phyloP scores from a whole-genome alignment of 2,329 filamentous ascomycete species.

The Fusarium citri region DNA sequence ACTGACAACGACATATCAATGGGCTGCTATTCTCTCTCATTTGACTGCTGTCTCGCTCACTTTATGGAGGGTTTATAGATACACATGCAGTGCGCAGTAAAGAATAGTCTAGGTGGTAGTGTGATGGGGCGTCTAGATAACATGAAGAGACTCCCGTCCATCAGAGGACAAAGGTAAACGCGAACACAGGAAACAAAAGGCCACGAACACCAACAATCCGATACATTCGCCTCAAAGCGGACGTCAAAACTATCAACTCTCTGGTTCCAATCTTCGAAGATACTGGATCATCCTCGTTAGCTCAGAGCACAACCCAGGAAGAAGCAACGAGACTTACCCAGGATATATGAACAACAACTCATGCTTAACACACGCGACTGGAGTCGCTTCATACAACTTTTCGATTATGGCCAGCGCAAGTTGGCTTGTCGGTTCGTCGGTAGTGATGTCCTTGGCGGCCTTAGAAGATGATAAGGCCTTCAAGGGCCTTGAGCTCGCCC shows the following conservation, averaged over 20 bases:
- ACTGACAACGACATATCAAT: accelerated
- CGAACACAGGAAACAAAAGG: accelerated
- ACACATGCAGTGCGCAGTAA: not conserved
- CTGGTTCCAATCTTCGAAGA: not conserved
- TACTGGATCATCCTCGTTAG: not conserved
- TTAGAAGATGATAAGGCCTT: not conserved
- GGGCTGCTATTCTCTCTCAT: not conserved
- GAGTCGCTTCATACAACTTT: not conserved
- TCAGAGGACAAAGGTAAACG: accelerated
- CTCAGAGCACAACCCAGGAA: not conserved
- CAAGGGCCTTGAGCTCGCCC: not conserved
- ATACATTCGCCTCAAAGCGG: accelerated
- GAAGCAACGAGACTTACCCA: not conserved
- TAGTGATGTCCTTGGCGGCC: no score
- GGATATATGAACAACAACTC: not conserved
- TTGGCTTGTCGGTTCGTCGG: no score
- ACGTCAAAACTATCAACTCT: not conserved
- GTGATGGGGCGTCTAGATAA: not conserved
- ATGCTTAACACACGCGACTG: not conserved
- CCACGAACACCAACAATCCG: not conserved
- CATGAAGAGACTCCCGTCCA: not conserved
- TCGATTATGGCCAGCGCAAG: not conserved
- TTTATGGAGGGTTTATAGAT: accelerated
- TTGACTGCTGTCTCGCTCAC: not conserved
- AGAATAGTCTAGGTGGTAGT: not conserved